phyloP scores from a whole-genome alignment of 352 stramenopile genomes.

The Nothophytophthora sp. region DNA sequence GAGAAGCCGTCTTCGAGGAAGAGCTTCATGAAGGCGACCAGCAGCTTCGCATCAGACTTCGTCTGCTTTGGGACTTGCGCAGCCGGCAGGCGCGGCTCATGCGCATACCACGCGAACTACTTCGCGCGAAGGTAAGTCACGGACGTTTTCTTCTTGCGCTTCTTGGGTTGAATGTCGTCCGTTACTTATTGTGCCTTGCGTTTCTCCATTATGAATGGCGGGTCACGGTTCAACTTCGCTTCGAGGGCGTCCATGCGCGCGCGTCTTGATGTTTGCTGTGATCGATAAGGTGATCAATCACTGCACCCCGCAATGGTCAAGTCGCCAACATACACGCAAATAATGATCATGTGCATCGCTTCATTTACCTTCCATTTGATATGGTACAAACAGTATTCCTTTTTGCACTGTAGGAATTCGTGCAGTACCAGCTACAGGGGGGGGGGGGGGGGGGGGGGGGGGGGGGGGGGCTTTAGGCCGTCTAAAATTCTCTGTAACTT shows the following conservation, averaged over 20 bases:
- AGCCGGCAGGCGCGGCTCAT: not conserved
- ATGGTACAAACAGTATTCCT: slow-evolving; percentile 6
- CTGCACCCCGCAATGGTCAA: not conserved
- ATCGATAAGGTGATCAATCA: too few species aligned
- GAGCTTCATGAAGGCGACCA: slow-evolving; percentile 2
- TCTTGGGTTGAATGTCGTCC: slow-evolving; percentile 7
- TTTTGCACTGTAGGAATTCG: slow-evolving; percentile 1
- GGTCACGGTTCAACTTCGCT: too few species aligned
- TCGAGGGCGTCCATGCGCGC: too few species aligned
- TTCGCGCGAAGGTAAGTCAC: slow-evolving; percentile 2
- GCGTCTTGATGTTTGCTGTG: too few species aligned
- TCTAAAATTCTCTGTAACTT: slow-evolving; percentile 3
- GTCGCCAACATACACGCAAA: slow-evolving; percentile 8
- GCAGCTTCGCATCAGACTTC: not conserved
- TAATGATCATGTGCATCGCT: not conserved
- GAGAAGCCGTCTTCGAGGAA: not conserved
- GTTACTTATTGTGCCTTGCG: slow-evolving; percentile 1
- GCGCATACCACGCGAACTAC: slow-evolving; percentile 6
- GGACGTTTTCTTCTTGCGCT: not conserved
- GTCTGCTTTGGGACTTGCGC: too few species aligned
- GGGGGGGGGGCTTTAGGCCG: not conserved
- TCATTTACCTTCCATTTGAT: slow-evolving; percentile 5
- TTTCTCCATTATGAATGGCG: too few species aligned
- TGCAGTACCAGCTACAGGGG: slow-evolving; percentile 1
- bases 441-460: not conserved